phyloP scores from a whole-genome alignment of 257 asterid genomes.

The Salvia splendens region DNA sequence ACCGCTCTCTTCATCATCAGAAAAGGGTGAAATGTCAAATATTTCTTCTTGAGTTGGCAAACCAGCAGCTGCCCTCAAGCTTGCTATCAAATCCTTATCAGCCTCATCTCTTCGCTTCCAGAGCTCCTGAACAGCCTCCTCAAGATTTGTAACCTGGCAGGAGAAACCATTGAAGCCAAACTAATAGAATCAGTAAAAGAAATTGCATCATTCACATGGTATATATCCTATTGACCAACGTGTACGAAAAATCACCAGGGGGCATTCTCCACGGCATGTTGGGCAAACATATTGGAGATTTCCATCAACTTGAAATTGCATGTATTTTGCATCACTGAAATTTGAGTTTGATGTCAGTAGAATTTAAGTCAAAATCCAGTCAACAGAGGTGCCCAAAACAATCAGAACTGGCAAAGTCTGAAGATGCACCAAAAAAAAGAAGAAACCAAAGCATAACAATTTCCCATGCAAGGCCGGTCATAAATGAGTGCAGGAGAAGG shows the following conservation, averaged over 20 bases:
- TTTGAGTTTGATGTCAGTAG: slow-evolving; percentile 29
- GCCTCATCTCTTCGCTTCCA: slow-evolving; percentile 94
- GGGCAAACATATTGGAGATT: slow-evolving; percentile 90
- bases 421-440: neutral
- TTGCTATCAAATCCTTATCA: slow-evolving; percentile 77
- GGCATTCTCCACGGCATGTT: slow-evolving; percentile 90
- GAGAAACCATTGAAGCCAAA: slow-evolving; percentile 14
- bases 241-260: slow-evolving; percentile 52
- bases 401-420: neutral
- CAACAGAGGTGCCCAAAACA: slow-evolving; percentile 16
- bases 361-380: slow-evolving; percentile 18
- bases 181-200: slow-evolving; percentile 3
- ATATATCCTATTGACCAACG: slow-evolving; percentile 22
- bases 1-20: slow-evolving; percentile 85
- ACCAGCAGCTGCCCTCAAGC: slow-evolving; percentile 91
- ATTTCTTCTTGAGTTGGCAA: slow-evolving; percentile 95
- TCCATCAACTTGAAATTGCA: slow-evolving; percentile 90
- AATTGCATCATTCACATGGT: slow-evolving; percentile 15
- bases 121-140: slow-evolving; percentile 95
- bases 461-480: no score
- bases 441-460: neutral
- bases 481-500: neutral
- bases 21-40: slow-evolving; percentile 74
- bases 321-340: slow-evolving; percentile 81
- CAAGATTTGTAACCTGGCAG: slow-evolving; percentile 66